Evolutionary conservation across 2,329 filamentous ascomycete genomes (phyloP).

Genomic region (Gliomastix tumulicola): DNA sequence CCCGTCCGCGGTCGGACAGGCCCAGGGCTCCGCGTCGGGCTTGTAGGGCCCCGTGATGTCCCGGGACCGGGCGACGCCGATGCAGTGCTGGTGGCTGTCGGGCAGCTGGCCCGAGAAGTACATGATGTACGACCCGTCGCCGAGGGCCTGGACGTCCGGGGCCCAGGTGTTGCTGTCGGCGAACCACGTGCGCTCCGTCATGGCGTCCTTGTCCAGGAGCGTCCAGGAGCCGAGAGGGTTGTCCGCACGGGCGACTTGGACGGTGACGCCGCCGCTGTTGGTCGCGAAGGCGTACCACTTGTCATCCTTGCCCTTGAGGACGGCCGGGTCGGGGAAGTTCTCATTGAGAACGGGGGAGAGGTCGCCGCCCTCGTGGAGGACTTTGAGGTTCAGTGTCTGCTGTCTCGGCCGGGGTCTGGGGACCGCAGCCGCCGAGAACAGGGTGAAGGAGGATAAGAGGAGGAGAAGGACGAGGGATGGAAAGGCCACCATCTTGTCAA

Average conservation of each 20-base stretch:
- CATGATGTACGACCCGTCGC: slow-evolving; percentile 47
- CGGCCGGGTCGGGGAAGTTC: slow-evolving; percentile 49
- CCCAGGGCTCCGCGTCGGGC: slow-evolving; percentile 37
- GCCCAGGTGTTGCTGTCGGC: slow-evolving; percentile 50
- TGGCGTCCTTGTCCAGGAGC: slow-evolving; percentile 41
- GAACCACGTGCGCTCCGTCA: slow-evolving; percentile 50
- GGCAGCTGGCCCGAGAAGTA: slow-evolving; percentile 48
- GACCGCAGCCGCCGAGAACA: no score
- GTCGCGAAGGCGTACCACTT: slow-evolving; percentile 54
- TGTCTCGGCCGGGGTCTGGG: background rate
- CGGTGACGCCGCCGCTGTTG: slow-evolving; percentile 36
- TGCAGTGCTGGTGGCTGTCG: slow-evolving; percentile 40
- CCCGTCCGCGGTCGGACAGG: slow-evolving; percentile 44
- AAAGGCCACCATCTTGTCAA: no score
- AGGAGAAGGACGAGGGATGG: background rate
- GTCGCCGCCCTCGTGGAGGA: background rate
- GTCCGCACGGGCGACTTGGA: slow-evolving; percentile 44
- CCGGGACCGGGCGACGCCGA: slow-evolving; percentile 46
- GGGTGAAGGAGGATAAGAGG: no score
- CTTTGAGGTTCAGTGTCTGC: background rate
- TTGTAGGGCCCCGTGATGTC: slow-evolving; percentile 44
- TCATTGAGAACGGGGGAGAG: slow-evolving; percentile 5
- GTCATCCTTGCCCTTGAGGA: slow-evolving; percentile 38
- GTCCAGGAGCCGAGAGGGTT: slow-evolving; percentile 40
- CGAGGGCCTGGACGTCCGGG: slow-evolving; percentile 47